A percentile compares a stretch with the other conserved stretches of the same genome.
phyloP scores from a whole-genome alignment of 2,329 filamentous ascomycete genomes.

The Aspergillus viridinutans region DNA sequence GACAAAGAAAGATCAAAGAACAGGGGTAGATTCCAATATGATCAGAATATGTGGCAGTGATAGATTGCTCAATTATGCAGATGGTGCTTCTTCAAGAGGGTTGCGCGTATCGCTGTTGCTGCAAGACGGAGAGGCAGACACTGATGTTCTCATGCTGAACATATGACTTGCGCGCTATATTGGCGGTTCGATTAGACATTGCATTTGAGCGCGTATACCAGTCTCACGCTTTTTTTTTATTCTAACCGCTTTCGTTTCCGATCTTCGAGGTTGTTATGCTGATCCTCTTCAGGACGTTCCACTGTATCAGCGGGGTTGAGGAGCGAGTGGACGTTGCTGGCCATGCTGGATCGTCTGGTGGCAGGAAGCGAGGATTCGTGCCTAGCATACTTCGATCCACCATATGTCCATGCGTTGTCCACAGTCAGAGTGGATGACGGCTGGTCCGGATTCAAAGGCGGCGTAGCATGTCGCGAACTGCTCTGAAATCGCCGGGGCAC shows the following conservation, averaged over 20 bases:
- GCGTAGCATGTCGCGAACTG: constrained; percentile 51
- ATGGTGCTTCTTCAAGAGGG: constrained; percentile 1
- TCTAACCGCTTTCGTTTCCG: constrained; percentile 58
- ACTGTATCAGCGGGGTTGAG: constrained; percentile 66
- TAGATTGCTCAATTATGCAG: constrained; percentile 2
- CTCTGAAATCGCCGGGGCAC: constrained; percentile 46
- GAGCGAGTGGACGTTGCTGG: constrained; percentile 63
- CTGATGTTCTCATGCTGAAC: not conserved
- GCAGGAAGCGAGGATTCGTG: constrained; percentile 49
- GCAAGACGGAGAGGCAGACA: not conserved
- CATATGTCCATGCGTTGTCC: constrained; percentile 55
- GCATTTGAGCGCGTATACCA: not conserved
- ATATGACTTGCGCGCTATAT: constrained; percentile 5
- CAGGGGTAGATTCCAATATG: constrained; percentile 4
- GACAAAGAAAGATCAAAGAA: constrained; percentile 2
- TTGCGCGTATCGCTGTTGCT: not conserved
- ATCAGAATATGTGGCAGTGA: not conserved
- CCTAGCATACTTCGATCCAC: constrained; percentile 41
- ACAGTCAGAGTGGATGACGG: constrained; percentile 47
- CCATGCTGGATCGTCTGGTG: constrained; percentile 67
- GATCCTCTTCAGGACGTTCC: constrained; percentile 62
- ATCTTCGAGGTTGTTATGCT: constrained; percentile 51
- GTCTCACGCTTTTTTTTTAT: constrained; percentile 25
- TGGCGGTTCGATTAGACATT: constrained; percentile 9
- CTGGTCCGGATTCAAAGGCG: constrained; percentile 48